Evolutionary conservation across 176 grass and related monocot genomes (phyloP).

Genomic region (Avena atlantica): DNA sequence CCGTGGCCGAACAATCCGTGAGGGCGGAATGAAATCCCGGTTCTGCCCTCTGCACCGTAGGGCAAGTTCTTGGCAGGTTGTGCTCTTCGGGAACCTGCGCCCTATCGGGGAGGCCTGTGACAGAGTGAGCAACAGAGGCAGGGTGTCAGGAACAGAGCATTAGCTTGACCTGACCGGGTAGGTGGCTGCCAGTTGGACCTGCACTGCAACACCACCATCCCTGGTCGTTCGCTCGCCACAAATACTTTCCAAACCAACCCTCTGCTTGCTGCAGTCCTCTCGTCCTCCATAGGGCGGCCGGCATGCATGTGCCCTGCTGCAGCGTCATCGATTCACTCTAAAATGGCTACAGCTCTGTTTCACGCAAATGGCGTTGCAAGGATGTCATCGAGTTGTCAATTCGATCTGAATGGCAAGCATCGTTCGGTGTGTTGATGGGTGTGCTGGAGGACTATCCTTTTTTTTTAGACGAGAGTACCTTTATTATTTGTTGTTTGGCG

Average conservation of each 20-base stretch:
- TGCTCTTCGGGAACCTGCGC: constrained; percentile 40
- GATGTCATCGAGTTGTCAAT: background rate
- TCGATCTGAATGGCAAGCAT: background rate
- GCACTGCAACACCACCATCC: background rate
- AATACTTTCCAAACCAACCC: background rate
- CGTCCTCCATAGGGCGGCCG: background rate
- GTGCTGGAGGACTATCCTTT: too few species aligned
- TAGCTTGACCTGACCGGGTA: constrained; percentile 25
- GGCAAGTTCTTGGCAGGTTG: background rate
- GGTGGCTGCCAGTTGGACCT: background rate
- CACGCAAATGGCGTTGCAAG: constrained; percentile 5
- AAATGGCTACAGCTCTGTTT: background rate
- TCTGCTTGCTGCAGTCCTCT: background rate
- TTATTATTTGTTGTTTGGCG: too few species aligned
- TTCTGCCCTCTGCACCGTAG: background rate
- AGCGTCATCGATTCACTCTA: background rate
- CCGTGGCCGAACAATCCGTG: too few species aligned
- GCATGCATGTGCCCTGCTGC: background rate
- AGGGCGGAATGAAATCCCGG: background rate
- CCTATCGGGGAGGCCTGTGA: constrained; percentile 8
- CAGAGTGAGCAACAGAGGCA: background rate
- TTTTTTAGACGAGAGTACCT: too few species aligned
- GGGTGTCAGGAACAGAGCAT: constrained; percentile 4
- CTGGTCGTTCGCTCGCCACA: background rate
- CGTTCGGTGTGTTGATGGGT: background rate